Evolutionary conservation across 2,329 filamentous ascomycete genomes (phyloP).

Genomic region (Fusarium beomiforme): DNA sequence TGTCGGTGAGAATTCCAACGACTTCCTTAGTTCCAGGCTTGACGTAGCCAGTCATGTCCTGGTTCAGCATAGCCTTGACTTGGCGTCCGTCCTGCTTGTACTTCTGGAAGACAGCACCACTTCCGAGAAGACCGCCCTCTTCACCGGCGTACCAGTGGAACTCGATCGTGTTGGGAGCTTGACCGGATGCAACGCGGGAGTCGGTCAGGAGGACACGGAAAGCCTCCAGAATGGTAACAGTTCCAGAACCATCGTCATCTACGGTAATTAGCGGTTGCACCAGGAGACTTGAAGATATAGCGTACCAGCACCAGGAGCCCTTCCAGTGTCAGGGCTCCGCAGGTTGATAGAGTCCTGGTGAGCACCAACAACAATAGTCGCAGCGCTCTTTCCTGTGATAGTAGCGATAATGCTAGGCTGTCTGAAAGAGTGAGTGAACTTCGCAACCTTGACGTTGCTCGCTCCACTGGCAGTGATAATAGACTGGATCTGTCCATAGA

Average conservation of each 20-base stretch:
- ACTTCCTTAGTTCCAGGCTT: constrained; percentile 42
- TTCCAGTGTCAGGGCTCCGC: constrained; percentile 21
- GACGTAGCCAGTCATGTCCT: constrained; percentile 57
- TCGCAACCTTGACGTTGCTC: constrained; percentile 66
- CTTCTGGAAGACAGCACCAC: constrained; percentile 61
- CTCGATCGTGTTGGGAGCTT: constrained; percentile 77
- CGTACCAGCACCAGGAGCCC: constrained; percentile 39
- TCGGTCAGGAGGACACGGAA: constrained; percentile 76
- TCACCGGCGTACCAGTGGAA: constrained; percentile 91
- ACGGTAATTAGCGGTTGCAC: not conserved
- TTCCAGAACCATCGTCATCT: constrained; percentile 42
- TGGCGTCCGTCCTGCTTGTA: constrained; percentile 48
- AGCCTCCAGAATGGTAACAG: constrained; percentile 79
- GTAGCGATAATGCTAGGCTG: constrained; percentile 85
- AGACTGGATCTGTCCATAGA: constrained; percentile 71
- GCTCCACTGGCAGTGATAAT: constrained; percentile 71
- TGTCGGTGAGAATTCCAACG: constrained; percentile 54
- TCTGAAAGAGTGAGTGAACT: constrained; percentile 76
- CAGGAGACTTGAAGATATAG: fast-evolving
- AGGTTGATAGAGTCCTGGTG: constrained; percentile 83
- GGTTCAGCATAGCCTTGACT: constrained; percentile 56
- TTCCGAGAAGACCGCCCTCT: constrained; percentile 81
- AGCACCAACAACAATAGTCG: constrained; percentile 80
- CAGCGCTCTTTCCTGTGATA: constrained; percentile 76
- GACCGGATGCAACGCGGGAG: constrained; percentile 68